Base-by-base conservation (phyloP, 257 asterid genomes). In the Eucommia ulmoides region DNA sequence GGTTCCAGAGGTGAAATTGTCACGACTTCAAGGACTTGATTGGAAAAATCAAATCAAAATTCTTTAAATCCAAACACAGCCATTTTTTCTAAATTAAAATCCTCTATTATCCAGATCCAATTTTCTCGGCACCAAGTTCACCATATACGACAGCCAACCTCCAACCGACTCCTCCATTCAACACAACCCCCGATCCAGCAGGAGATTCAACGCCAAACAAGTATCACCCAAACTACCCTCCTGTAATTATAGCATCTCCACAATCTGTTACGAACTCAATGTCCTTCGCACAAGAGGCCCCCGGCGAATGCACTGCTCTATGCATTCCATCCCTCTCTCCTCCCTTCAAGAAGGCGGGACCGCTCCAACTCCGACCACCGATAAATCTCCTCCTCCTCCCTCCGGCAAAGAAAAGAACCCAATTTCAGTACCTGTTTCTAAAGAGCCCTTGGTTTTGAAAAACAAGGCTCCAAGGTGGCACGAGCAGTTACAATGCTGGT, bases 91-190 rank as follows among this genome's bases (percentile, higher is more conserved):
- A n/a, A n/a, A n/a, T n/a, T n/a, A n/a, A n/a, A n/a, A n/a, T n/a
- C n/a, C n/a, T n/a, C n/a, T n/a, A n/a, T n/a, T n/a, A n/a, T n/a
- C n/a, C 66, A 61, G 61, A 23, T 61, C 66, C 21, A 61, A 61
- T 11, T 61, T 61, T 41, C 61, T 61, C 11, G 55, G 66, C 10
- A 61, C 66, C 54, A 61, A 61, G 52, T 61, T 61, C 61, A 61
- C 53, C 7, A 35, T 61, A 8, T 61, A 54, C 41, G 66, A 61
- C 25, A 61, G 53, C 50, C 66, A 61, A 35, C 61, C 55, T 3
- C 66, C 66, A 46, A 35, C 24, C 20, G 58, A 54, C 35, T 24
- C 44, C 9, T 49, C 44, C 0, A 21, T 54, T 38, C 61, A 33
- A 22, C 66, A n/a, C n/a, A n/a, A n/a, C 22, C 45, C 59, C 24